Base-by-base conservation (phyloP, 805 yeast species). In the Myxozyma neotropica region DNA sequence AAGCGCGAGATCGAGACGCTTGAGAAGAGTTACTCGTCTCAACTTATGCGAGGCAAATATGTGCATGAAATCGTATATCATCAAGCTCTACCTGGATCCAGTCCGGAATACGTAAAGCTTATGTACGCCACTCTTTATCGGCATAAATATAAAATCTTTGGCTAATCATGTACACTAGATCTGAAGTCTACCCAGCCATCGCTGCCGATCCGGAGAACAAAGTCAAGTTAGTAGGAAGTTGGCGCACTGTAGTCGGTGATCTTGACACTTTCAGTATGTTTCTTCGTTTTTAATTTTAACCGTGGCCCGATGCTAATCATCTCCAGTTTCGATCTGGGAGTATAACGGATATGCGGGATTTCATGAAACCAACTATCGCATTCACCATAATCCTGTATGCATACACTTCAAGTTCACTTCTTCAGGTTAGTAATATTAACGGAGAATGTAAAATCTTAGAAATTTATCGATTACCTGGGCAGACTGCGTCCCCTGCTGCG, bases 211-310 rank as follows among this genome's bases (percentile, higher is more conserved):
- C 72, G 15, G 53, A 47, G 33, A 69, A 72, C 44, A 68, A 70
- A 24, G 72, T 71, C 29, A 74, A 73, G 40, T 68, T 77, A n/a
- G 76, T 77, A 15, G 80, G 80, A 12, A 70, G 74, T 48, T 76
- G 80, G 80, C 67, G 79, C 42, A 67, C 73, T 10, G 77, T 76
- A 3, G 68, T 75, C 15, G 80, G 80, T 24, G 78, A 77, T 54
- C 67, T 73, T 59, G 78, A 75, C 63, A 72, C 76, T 13, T 77
- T 72, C 57, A 68, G 52, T 54, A 29, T 42, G 56, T 29, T 12
- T 15, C 17, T 13, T 39, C 19, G n/a, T n/a, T 2, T 39, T 13
- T 3, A 4, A 13, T 10, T 15, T 12, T 3, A 3, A 8, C 17
- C 8, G 1, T n/a, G n/a, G n/a, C n/a, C 17, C 15, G 15, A 38